Conservation (phyloP, 2,329 filamentous ascomycete species). For the Allantophomopsis lycopodina region DNA sequence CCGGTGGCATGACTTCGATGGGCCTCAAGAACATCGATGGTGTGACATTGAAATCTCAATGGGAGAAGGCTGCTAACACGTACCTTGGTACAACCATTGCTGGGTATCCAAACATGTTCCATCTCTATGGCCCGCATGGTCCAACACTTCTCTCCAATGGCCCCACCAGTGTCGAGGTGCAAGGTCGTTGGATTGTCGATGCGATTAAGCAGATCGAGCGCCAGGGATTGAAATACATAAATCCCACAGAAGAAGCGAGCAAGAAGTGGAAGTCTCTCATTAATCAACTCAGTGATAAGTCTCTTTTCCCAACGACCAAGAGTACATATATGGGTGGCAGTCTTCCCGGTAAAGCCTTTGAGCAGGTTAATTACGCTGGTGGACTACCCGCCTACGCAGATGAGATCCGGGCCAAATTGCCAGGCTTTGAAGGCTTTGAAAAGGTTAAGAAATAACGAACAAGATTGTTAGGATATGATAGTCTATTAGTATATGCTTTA, state of each 20-base stretch:
- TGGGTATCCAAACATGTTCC: conserved; percentile 36
- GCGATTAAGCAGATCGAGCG: conserved; percentile 31
- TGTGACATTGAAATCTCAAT: conserved; percentile 25
- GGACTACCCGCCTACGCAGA: conserved; percentile 22
- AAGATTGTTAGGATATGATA: no score
- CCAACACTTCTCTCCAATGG: conserved; percentile 43
- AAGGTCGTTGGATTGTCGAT: conserved; percentile 41
- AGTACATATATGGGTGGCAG: conserved; percentile 43
- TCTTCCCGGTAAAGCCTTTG: conserved; percentile 36
- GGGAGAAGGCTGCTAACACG: conserved; percentile 25
- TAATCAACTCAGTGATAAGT: conserved; percentile 27
- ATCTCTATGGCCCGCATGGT: conserved; percentile 40
- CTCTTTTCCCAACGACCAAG: conserved; percentile 32
- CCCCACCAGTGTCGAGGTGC: conserved; percentile 36
- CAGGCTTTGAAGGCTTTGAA: conserved; percentile 20
- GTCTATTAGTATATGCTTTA: no score
- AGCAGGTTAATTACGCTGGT: conserved; percentile 34
- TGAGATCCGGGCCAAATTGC: conserved; percentile 20
- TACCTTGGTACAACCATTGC: conserved; percentile 29
- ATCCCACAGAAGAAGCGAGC: conserved; percentile 30
- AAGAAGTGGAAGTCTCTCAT: conserved; percentile 34
- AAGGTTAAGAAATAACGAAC: not conserved
- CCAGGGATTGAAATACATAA: conserved; percentile 32
- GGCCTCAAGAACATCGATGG: conserved; percentile 26
- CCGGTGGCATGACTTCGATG: conserved; percentile 29